A percentile compares a stretch with the other conserved stretches of the same genome.
Conservation (phyloP, 495 filamentous ascomycete genomes). For the Penicillium daleae region DNA sequence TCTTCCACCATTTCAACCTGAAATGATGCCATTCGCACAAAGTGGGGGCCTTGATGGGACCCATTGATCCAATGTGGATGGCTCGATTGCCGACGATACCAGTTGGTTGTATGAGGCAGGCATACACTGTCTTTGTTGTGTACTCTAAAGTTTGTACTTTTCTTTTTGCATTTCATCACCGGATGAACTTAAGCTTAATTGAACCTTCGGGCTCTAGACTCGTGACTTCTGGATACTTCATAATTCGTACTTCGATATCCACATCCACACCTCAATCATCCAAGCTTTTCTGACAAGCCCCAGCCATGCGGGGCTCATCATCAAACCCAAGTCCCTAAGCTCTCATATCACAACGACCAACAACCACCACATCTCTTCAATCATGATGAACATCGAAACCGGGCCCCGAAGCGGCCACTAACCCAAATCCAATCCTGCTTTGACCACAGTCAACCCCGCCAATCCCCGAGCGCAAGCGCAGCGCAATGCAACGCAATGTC, state of each 20-base stretch:
- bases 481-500: neutral
- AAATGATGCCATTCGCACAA: neutral
- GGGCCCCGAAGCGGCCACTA: neutral
- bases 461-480: neutral
- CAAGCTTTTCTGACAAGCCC: too few species aligned
- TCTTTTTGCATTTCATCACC: neutral
- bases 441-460: neutral
- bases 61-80: neutral
- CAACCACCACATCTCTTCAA: neutral
- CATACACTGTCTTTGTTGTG: neutral
- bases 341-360: neutral
- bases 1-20: neutral
- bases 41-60: neutral
- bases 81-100: neutral
- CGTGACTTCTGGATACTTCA: neutral
- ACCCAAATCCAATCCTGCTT: neutral
- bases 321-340: neutral
- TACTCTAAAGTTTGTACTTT: neutral
- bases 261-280: too few species aligned
- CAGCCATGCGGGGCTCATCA: neutral
- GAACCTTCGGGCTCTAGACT: neutral
- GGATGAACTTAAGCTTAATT: constrained; percentile 1
- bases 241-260: neutral
- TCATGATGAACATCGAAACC: neutral
- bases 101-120: neutral